Evolutionary conservation across 345 rosid genomes (phyloP), one percentile per base, ranked within the genome.

Genomic region (Eucalyptus marginata): DNA sequence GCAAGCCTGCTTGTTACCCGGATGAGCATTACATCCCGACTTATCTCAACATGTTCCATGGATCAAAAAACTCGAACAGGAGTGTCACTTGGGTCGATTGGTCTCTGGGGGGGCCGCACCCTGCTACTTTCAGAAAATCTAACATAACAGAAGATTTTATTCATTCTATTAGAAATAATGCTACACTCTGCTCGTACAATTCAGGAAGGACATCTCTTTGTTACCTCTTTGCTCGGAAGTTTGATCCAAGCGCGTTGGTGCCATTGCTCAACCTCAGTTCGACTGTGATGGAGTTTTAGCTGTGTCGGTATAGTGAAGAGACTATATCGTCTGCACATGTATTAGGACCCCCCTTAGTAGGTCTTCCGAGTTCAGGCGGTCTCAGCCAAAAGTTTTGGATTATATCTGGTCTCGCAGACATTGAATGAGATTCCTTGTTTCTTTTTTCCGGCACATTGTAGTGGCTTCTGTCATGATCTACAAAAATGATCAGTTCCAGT

Each of bases 11-110:
- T 59, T 97, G 99, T 93, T 96, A 96, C 86, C 99, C 99, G 0
- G 99, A 97, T 43, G 99, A 97, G 90, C 99, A 97, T 92, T 97
- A 94, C 92, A 93, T 97, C 86, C 97, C 99, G 1, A 97, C 99
- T 46, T 94, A 91, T 91, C 86, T 96, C 87, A 95, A 97, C 94
- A 96, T 97, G 93, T 95, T 96, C 92, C 95, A 96, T 4, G 98
- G 99, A 76, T 89, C 95, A 10, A 88, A 91, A 68, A 96, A 90
- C 87, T 94, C 99, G 2, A 97, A 97, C 84, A 92, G 99, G 89
- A 95, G 92, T 1, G 96, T 96, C 87, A 97, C 99, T 24, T 96
- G 98, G 97, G 99, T 97, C 6, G 94, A 97, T 88, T 97, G 99
- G 99, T 95, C 99, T 1, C n/a, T 92, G 79, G 96, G 96, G 2